Base-by-base conservation (phyloP, 768 basidiomycete species). In the Boletus vinaceobasis region DNA sequence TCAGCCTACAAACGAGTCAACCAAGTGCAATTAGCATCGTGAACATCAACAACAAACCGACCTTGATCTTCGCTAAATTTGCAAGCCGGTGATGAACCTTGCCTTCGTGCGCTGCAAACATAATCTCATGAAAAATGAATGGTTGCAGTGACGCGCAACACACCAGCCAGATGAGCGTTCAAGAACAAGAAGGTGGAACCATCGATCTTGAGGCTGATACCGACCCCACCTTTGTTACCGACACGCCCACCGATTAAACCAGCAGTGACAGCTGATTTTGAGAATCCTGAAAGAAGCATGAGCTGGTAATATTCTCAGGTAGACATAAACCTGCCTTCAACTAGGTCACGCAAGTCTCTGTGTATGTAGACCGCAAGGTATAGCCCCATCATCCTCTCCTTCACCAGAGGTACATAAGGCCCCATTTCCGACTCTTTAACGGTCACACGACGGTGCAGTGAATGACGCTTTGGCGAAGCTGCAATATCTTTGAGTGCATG, bases 161-260 rank as follows among this genome's bases (percentile, higher is more conserved):
- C 57, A 83, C 91, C 93, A 19, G 95, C 90, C 26, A 97, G 76
- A 70, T 98, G 95, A 0, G 91, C 88, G 61, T 96, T 97, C 62
- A 97, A 72, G 69, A 98, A 96, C 13, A 98, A 76, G 43, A 97
- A 78, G 0, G 91, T 88, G 23, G 83, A 86, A n/a, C 86, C 87
- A 44, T 83, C 85, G 19, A 98, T 75, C 60, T 93, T 87, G 42
- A 96, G 71, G 56, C 88, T 90, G 58, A 97, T 87, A n/a, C 91
- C 94, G 26, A 95, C 90, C 15, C 88, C 91, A 1, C 95, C 84
- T 67, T 98, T 98, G 67, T 98, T 98, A 6, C 95, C 95, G 2
- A 97, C 78, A 44, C 95, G 75, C 0, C 95, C 95, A 3, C 92
- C 92, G 27, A 96, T 90, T 23, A 97, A 74, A 5, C 95, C 95